phyloP scores from a whole-genome alignment of 306 rosid genomes.

The Ormosia semicastrata region DNA sequence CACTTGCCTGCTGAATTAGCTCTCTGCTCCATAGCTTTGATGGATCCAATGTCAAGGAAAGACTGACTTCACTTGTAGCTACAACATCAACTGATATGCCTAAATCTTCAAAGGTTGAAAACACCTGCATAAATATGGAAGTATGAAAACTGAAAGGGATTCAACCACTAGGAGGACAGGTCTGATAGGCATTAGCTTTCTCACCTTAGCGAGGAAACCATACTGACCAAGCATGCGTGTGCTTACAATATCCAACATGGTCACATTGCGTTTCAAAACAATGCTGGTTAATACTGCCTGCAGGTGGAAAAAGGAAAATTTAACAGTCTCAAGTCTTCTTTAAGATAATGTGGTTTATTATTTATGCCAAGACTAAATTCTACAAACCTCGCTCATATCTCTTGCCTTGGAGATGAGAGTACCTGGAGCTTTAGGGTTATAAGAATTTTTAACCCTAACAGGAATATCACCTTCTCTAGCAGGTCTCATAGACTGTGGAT shows the following conservation, averaged over 20 bases:
- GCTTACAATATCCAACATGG: conserved; percentile 97
- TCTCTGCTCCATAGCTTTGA: conserved; percentile 93
- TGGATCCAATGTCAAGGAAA: conserved; percentile 83
- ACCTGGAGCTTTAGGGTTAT: conserved; percentile 93
- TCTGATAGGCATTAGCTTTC: conserved; percentile 24
- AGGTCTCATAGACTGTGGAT: conserved; percentile 99
- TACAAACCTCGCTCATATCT: conserved; percentile 89
- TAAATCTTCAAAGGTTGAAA: conserved; percentile 81
- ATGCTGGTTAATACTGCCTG: conserved; percentile 94
- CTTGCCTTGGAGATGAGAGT: conserved; percentile 83
- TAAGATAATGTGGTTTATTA: conserved; percentile 10
- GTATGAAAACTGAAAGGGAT: neutral
- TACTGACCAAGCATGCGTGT: conserved; percentile 96
- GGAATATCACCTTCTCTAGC: conserved; percentile 97
- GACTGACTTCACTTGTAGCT: conserved; percentile 88
- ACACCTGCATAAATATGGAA: conserved; percentile 56
- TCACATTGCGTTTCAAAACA: conserved; percentile 84
- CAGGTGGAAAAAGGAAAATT: conserved; percentile 32
- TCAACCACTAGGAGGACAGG: conserved; percentile 3
- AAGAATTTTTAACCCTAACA: conserved; percentile 95
- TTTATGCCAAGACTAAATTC: conserved; percentile 15
- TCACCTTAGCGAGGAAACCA: conserved; percentile 96
- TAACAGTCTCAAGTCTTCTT: conserved; percentile 6
- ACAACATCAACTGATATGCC: conserved; percentile 87
- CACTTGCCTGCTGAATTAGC: conserved; percentile 78